Base-by-base conservation (phyloP, 176 grass and related monocot genomes). In the Juncus effusus region DNA sequence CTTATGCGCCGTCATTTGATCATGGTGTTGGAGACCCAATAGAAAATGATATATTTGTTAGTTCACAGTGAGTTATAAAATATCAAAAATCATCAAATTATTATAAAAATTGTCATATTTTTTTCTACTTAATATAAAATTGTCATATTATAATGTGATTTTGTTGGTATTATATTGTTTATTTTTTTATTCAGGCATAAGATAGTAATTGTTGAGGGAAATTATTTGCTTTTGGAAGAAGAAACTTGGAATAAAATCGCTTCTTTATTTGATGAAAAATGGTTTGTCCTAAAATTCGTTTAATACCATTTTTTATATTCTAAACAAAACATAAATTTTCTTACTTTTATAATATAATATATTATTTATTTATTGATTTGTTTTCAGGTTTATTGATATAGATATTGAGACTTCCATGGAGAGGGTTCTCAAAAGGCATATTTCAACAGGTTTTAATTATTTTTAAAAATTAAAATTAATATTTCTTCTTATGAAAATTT, bases 1-100 rank as follows among this genome's bases (percentile, higher is more conserved):
- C 81, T 74, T 84, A 89, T 86, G 93, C 80, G 71, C 93, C 93
- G 69, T 97, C 93, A 79, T 97, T 97, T 68, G 93, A 92, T 80
- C 88, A 97, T 68, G 93, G 93, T 65, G 80, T 92, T 65, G 93
- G 93, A 59, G 88, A 97, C 64, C 93, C 93, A 37, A 72, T 97
- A 62, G 93, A 97, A 47, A 83, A 92, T 13, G 93, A 92, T 80
- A 83, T 97, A 85, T 74, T 81, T 84, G 75, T 92, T 40, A 84
- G 58, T 62, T 42, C 73, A 4, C 56, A 77, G 80, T 82, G 56
- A 82, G 80, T 59, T 63, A 2, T 47, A 6, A 47, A 47, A 6
- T 47, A 47, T 47, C 9, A 5, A 47, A 47, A 47, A 47, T 2
- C 44, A 47, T 47, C 9, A 47, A 47, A 47, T 47, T 47, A 47